phyloP scores from a whole-genome alignment of 2,329 filamentous ascomycete species.

The Curvularia lunata region DNA sequence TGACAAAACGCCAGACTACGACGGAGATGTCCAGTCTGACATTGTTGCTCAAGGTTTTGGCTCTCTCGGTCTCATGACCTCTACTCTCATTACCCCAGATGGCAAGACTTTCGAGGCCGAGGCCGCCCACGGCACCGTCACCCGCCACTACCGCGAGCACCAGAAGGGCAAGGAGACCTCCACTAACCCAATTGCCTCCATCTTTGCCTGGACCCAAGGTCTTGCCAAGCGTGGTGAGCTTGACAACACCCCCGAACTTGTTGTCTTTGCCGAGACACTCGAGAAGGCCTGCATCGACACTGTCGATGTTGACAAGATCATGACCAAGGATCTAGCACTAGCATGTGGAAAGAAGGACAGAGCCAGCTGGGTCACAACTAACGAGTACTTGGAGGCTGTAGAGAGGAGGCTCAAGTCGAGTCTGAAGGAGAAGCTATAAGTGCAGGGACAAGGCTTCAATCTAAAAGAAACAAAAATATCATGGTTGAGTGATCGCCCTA shows the following conservation, averaged over 20 bases:
- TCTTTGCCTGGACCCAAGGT: slow-evolving; percentile 98
- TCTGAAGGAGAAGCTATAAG: slow-evolving; percentile 77
- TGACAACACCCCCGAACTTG: slow-evolving; percentile 88
- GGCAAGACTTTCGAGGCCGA: slow-evolving; percentile 97
- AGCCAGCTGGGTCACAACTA: slow-evolving; percentile 87
- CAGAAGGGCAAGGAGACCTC: slow-evolving; percentile 97
- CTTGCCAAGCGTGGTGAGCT: slow-evolving; percentile 91
- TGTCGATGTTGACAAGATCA: slow-evolving; percentile 91
- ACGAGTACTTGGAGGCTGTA: slow-evolving; percentile 87
- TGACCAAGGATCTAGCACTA: slow-evolving; percentile 99
- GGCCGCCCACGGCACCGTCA: slow-evolving; percentile 97
- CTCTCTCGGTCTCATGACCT: slow-evolving; percentile 97
- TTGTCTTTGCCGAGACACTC: slow-evolving; percentile 87
- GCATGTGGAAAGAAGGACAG: slow-evolving; percentile 87
- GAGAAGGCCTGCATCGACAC: slow-evolving; percentile 95
- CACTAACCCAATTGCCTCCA: slow-evolving; percentile 97
- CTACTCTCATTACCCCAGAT: slow-evolving; percentile 93
- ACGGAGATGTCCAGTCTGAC: slow-evolving; percentile 98
- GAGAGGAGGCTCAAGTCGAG: slow-evolving; percentile 85
- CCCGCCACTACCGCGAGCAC: slow-evolving; percentile 97
- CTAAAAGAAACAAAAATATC: not conserved
- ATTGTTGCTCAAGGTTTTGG: slow-evolving; percentile 98
- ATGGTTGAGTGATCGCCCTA: slow-evolving; percentile 8
- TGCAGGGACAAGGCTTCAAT: slow-evolving; percentile 2
- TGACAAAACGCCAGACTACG: slow-evolving; percentile 73